Percentiles rank a stretch among this genome's conserved stretches.
These are phyloP conservation scores for Iris pallida DNA, from an alignment of 116 monocot species.

Conservation along the genomic window DNA sequence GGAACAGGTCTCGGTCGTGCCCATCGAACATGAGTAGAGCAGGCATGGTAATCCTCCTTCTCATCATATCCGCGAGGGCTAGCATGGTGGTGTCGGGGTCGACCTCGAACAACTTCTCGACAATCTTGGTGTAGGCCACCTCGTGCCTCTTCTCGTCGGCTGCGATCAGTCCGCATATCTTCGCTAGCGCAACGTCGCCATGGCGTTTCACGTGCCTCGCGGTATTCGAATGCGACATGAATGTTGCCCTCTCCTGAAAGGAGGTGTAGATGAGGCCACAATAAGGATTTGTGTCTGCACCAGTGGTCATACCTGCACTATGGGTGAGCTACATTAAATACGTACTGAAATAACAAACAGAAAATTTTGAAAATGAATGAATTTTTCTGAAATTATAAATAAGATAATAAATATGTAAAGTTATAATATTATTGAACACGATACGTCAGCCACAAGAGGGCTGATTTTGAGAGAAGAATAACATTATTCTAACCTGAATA, in stretches of 20 bases:
- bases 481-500: too few relatives aligned
- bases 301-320: too few relatives aligned
- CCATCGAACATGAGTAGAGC: constrained; percentile 1
- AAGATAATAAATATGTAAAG: too few relatives aligned
- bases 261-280: constrained; percentile 11
- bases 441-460: too few relatives aligned
- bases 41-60: constrained; percentile 13
- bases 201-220: constrained; percentile 1
- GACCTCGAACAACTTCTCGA: constrained; percentile 1
- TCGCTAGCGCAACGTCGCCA: constrained; percentile 5
- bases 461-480: too few relatives aligned
- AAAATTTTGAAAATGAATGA: too few relatives aligned
- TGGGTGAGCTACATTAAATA: too few relatives aligned
- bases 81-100: constrained; percentile 4
- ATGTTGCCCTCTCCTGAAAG: constrained; percentile 13
- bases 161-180: constrained; percentile 12
- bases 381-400: too few relatives aligned
- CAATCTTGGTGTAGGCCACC: constrained; percentile 5
- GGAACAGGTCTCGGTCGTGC: not conserved
- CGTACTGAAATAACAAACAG: too few relatives aligned
- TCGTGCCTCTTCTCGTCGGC: constrained; percentile 21
- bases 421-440: too few relatives aligned
- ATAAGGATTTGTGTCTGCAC: constrained; percentile 3
- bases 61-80: constrained; percentile 15
- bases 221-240: constrained; percentile 11